Evolutionary conservation across 768 basidiomycete species (phyloP).

Genomic region (Boletus tomentosulus): DNA sequence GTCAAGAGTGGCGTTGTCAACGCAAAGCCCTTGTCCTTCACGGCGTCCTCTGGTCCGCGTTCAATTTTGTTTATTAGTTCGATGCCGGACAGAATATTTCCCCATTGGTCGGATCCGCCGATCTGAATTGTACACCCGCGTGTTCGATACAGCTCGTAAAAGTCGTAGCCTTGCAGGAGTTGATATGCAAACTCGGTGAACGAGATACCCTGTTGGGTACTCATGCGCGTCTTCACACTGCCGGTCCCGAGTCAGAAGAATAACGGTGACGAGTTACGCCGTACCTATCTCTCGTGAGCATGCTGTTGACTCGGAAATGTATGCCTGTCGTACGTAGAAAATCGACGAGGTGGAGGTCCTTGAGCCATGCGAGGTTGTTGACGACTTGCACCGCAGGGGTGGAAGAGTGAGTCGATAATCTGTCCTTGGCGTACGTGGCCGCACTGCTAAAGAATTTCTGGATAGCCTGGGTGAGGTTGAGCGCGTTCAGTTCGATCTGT

Average conservation of each 20-base stretch:
- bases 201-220: conserved; percentile 83
- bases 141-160: conserved; percentile 64
- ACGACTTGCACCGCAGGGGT: conserved; percentile 38
- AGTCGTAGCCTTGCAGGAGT: conserved; percentile 95
- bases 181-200: conserved; percentile 99
- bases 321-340: conserved; percentile 82
- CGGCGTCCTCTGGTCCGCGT: conserved; percentile 1
- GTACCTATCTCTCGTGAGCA: conserved; percentile 89
- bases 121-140: conserved; percentile 80
- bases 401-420: conserved; percentile 11
- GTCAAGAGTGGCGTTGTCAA: conserved; percentile 94
- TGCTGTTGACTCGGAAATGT: conserved; percentile 77
- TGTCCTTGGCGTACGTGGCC: conserved; percentile 50
- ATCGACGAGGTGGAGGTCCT: conserved; percentile 66
- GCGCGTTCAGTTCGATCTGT: conserved; percentile 63
- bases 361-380: conserved; percentile 79
- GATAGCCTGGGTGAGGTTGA: conserved; percentile 58
- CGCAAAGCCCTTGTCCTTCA: conserved; percentile 56
- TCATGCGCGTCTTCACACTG: conserved; percentile 80
- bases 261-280: background rate
- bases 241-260: conserved; percentile 8
- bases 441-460: conserved; percentile 71
- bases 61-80: conserved; percentile 72
- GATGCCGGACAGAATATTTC: conserved; percentile 91
- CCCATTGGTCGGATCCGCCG: conserved; percentile 98